Evolutionary conservation across 306 rosid genomes (phyloP), one percentile per base, ranked within the genome.

Genomic region (Prinsepia uniflora): DNA sequence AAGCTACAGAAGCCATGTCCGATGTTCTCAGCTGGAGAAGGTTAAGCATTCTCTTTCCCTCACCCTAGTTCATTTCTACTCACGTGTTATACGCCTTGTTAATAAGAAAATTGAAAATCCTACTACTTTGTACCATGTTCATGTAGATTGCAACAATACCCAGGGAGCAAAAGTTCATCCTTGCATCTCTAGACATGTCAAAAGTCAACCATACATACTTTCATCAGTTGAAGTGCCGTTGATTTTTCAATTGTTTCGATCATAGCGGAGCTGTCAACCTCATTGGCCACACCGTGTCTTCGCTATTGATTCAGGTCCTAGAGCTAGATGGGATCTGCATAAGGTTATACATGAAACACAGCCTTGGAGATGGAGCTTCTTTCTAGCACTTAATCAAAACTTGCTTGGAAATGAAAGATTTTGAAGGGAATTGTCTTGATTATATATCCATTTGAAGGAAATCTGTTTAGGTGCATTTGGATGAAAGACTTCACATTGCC

Each of bases 241-340:
- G 34, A 15, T 20, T 22, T 1, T 55, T 22, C 60, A 55, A 17
- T 55, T 36, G 0, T 55, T 55, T 55, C 36, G 14, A 55, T 20
- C 61, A 20, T 55, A 14, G 87, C 67, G 80, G 45, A 72, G 94
- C 85, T 0, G 45, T 84, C 52, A 80, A 76, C 81, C 81, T 83
- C 49, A 90, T 87, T 2, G 89, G 88, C 0, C 96, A 89, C 69
- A 62, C 74, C 58, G 6, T 63, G 81, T 68, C 96, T 19, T 48
- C 83, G 60, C 47, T 92, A 4, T 60, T 92, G 2, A 52, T 84
- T 47, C 78, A 92, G 62, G 85, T 87, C 48, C 87, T 90, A 0
- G 90, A 92, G 34, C 44, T 89, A 7, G 93, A 92, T 47, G 96
- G 89, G 8, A 72, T 89, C 68, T 89, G 87, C 86, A 73, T 92